A percentile compares a stretch with the other conserved stretches of the same genome.
Conservation (phyloP, 164 flowering plant species). For the Chimonanthus salicifolius region DNA sequence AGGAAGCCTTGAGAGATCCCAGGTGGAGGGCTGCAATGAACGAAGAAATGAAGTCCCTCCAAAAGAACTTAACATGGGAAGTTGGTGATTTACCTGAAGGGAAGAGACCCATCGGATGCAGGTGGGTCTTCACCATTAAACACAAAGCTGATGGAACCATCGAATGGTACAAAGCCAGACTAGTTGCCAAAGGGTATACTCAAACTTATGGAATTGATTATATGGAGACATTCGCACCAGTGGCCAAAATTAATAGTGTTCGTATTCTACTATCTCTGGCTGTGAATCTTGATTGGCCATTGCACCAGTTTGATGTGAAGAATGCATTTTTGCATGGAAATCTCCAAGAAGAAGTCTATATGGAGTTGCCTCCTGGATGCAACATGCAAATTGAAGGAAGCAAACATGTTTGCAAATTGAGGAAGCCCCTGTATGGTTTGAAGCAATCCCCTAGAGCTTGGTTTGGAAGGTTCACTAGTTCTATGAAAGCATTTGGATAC, state of each 20-base stretch:
- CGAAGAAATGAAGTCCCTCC: neutral
- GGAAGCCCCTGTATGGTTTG: neutral
- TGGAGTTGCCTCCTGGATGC: neutral
- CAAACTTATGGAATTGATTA: neutral
- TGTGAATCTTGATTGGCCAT: neutral
- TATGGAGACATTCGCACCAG: no score
- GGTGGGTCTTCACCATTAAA: neutral
- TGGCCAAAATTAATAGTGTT: neutral
- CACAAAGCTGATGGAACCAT: neutral
- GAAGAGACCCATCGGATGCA: neutral
- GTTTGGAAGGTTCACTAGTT: slow-evolving; percentile 1
- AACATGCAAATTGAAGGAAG: neutral
- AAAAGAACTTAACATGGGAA: neutral
- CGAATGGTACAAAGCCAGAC: neutral
- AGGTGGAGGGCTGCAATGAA: neutral
- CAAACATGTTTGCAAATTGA: neutral
- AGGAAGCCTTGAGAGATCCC: no score
- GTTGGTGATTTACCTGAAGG: neutral
- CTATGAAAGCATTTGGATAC: no score
- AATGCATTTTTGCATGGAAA: no score
- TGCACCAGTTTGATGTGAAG: no score
- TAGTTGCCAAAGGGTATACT: neutral
- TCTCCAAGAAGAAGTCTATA: no score
- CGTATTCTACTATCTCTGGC: neutral
- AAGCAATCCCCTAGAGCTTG: neutral